Evolutionary conservation across 2,329 filamentous ascomycete species (phyloP), one percentile per base, ranked within the genome.

Genomic region (Aspergillus sp.): DNA sequence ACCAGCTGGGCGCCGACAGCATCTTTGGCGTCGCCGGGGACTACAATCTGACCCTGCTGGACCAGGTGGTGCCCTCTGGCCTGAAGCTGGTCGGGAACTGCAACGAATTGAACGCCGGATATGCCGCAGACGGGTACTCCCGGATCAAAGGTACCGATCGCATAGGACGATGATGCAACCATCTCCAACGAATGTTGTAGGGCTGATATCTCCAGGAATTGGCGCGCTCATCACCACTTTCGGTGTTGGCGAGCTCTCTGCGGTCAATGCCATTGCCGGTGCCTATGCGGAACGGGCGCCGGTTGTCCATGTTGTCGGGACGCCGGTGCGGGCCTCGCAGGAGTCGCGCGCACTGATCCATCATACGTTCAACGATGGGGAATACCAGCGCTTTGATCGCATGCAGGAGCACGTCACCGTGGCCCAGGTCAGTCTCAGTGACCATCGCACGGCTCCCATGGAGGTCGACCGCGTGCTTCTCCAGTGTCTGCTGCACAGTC

Each of bases 111-210:
- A 71, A 71, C 39, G 67, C 66, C 11, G 16, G 76, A 15, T 85
- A 85, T 49, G 80, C 81, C 24, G 79, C 80, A 15, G 81, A 86
- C 57, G 81, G 80, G 14, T 85, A 85, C 49, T 79, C 79, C 36
- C 71, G 81, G 41, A 69, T 82, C 40, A 79, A 78, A 42, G 76
- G 78, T 29, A 74, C 83, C 26, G n/a, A n/a, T n/a, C n/a, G n/a
- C n/a, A n/a, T n/a, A n/a, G n/a, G n/a, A n/a, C n/a, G n/a, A n/a
- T n/a, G n/a, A n/a, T n/a, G n/a, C n/a, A n/a, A n/a, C n/a, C n/a
- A n/a, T n/a, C n/a, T n/a, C n/a, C n/a, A n/a, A n/a, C n/a, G n/a
- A n/a, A n/a, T n/a, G n/a, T n/a, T n/a, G n/a, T n/a, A n/a, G n/a
- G 5, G 26, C n/a, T 16, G n/a, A 16, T 2, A 22, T n/a, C 5